phyloP scores from a whole-genome alignment of 108 stramenopile genomes.

The Aurantiochytrium sp. region DNA sequence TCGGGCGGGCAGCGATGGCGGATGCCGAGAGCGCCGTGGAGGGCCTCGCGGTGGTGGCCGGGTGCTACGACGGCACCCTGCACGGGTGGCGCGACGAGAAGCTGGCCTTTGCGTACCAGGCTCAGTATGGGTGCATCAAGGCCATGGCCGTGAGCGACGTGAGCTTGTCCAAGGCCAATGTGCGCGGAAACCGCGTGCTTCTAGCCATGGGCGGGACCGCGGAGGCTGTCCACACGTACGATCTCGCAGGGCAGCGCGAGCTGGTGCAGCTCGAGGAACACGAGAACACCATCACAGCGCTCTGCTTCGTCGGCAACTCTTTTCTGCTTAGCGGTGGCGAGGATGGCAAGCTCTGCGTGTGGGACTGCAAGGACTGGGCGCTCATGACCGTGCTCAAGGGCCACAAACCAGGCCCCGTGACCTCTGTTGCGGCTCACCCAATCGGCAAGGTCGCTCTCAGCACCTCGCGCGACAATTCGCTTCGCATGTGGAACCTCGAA shows the following conservation, averaged over 20 bases:
- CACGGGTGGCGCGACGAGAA: not conserved
- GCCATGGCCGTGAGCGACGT: not conserved
- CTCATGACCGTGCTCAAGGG: constrained; percentile 3
- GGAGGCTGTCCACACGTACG: not conserved
- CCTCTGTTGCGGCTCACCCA: not conserved
- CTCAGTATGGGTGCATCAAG: not conserved
- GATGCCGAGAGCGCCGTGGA: too few relatives aligned
- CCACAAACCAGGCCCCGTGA: constrained; percentile 5
- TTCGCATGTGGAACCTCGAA: not conserved
- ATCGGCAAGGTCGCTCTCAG: not conserved
- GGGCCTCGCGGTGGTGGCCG: not conserved
- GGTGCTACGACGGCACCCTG: constrained; percentile 12
- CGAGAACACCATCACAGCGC: not conserved
- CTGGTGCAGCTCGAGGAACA: not conserved
- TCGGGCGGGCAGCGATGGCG: too few relatives aligned
- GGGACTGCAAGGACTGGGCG: constrained; percentile 17
- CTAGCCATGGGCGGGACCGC: not conserved
- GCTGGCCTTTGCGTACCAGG: constrained; percentile 5
- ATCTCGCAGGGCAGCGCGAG: not conserved
- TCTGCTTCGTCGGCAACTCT: not conserved
- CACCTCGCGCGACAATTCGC: not conserved
- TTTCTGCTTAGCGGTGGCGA: not conserved
- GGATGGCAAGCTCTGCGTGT: constrained; percentile 21
- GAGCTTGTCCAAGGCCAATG: not conserved
- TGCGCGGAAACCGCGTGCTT: not conserved